Base-by-base conservation (phyloP, 2,329 filamentous ascomycete species). In the Pseudogymnoascus sp. region DNA sequence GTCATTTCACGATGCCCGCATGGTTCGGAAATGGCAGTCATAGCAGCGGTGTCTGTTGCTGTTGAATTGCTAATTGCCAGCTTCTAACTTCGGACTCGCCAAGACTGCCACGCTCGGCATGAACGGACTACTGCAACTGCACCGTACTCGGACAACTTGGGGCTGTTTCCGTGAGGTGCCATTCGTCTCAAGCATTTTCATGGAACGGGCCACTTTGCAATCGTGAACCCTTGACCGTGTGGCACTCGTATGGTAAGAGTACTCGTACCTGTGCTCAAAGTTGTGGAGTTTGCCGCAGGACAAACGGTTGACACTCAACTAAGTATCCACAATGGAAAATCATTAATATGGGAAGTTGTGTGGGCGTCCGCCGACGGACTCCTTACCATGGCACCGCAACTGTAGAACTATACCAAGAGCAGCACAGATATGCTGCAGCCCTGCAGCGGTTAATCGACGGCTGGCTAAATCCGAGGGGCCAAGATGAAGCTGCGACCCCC, bases 251-350 rank as follows among this genome's bases (percentile, higher is more conserved):
- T 55, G 48, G 48, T 55, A 55, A 55, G 48, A 55, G 29, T 55
- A 21, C 48, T 55, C 48, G 15, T 55, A 55, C n/a, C 48, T 55
- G 27, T 33, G 9, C 48, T 55, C n/a, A 7, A 12, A 21, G 29
- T 31, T 55, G 29, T 33, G n/a, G 29, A 55, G 48, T 27, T 21
- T 33, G 5, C 48, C 48, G 8, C 10, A 29, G n/a, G n/a, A 55
- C 33, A 55, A 48, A 55, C 48, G 48, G 27, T 33, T 55, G 29
- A 55, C 48, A 21, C 48, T 55, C 48, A 12, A 9, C 48, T 55
- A n/a, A 33, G 48, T 55, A 55, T 55, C 29, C 48, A 55, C 48
- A 33, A 55, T 55, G n/a, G 48, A 55, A 55, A 55, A 55, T 55
- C 48, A 55, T 55, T 33, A 33, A 55, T 55, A 55, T 33, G 48